These are phyloP conservation scores for Mycosphaerella sp. DNA, from an alignment of 2,329 filamentous ascomycete genomes.

Conservation along the genomic window DNA sequence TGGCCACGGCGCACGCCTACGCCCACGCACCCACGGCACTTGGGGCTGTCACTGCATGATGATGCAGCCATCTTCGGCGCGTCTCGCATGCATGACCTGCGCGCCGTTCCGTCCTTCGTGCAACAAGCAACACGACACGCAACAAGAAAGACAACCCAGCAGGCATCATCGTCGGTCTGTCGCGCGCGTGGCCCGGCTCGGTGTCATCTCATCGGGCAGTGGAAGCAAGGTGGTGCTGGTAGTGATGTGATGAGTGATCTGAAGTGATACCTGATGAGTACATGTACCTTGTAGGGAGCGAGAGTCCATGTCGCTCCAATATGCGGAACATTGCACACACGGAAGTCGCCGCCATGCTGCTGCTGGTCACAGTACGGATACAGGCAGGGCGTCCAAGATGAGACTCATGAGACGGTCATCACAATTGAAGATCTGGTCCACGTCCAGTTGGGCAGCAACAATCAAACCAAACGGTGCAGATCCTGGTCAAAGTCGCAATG, in stretches of 20 bases:
- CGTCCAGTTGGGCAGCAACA: conserved; percentile 1
- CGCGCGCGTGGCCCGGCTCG: too few species aligned
- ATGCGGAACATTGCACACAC: too few species aligned
- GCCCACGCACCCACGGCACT: conserved; percentile 1
- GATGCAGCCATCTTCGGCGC: not conserved
- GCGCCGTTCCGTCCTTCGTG: not conserved
- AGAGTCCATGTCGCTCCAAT: too few species aligned
- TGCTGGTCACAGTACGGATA: not conserved
- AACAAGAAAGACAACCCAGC: not conserved
- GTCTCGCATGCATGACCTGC: not conserved
- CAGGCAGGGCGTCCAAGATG: not conserved
- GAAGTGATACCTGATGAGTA: too few species aligned
- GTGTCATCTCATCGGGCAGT: too few species aligned
- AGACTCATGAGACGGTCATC: too few species aligned
- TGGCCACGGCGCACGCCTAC: not conserved
- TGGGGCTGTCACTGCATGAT: not conserved
- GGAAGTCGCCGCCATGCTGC: too few species aligned
- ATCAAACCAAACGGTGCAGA: not conserved
- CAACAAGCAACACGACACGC: not conserved
- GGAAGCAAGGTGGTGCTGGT: too few species aligned
- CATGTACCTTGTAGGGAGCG: too few species aligned
- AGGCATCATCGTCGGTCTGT: not conserved
- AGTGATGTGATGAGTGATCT: too few species aligned
- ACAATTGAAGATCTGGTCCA: not conserved
- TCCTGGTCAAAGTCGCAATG: conserved; percentile 4